These are phyloP conservation scores for Mortierella sp. DNA, from an alignment of 371 early-diverging fungal genomes.

Conservation along the genomic window DNA sequence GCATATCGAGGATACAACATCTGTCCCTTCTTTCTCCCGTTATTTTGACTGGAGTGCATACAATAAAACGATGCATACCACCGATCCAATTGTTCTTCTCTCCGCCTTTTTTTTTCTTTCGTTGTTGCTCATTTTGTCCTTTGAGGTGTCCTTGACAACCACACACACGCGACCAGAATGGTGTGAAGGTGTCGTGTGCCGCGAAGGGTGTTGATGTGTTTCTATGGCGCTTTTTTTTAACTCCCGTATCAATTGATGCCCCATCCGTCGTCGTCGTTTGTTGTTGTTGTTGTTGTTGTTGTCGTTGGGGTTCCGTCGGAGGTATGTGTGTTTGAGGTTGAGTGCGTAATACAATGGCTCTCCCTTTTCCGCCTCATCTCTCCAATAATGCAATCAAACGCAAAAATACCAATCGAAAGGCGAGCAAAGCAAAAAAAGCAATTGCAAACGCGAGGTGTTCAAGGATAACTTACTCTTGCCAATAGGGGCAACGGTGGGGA, in stretches of 20 bases:
- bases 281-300: background rate
- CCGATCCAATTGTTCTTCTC: background rate
- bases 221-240: background rate
- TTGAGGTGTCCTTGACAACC: background rate
- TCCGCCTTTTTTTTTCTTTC: background rate
- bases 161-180: background rate
- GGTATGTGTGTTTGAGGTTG: background rate
- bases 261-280: background rate
- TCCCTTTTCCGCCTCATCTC: background rate
- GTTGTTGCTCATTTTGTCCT: background rate
- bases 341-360: background rate
- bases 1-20: slow-evolving; percentile 26
- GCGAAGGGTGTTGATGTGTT: background rate
- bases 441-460: background rate
- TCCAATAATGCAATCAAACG: slow-evolving; percentile 6
- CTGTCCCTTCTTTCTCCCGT: background rate
- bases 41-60: background rate
- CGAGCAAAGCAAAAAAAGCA: background rate
- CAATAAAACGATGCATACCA: background rate
- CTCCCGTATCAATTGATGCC: background rate
- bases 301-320: background rate
- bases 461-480: slow-evolving; percentile 49
- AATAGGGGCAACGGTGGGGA: slow-evolving; percentile 40
- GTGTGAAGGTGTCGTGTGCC: background rate
- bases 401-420: background rate